Evolutionary conservation across 164 flowering plant genomes (phyloP).

Genomic region (Chimonanthus praecox): DNA sequence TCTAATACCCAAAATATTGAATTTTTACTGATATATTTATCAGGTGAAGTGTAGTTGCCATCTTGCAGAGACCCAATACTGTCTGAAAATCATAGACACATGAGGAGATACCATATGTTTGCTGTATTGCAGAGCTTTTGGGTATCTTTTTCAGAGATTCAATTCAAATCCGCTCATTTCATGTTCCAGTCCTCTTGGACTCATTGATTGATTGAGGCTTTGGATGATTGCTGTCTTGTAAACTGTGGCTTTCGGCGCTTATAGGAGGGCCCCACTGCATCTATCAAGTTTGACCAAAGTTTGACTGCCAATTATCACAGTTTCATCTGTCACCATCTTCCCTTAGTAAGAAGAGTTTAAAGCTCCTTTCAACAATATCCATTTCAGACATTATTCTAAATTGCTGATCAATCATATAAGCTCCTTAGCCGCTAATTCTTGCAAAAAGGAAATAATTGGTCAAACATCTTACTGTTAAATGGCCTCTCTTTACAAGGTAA

Average conservation of each 20-base stretch:
- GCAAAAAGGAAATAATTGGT: not conserved
- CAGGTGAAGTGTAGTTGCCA: too few relatives aligned
- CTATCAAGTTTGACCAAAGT: conserved; percentile 1
- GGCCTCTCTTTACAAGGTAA: not conserved
- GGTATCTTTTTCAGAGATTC: not conserved
- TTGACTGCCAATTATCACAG: not conserved
- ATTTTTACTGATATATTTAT: too few relatives aligned
- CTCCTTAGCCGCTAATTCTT: not conserved
- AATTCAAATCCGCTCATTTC: conserved; percentile 1
- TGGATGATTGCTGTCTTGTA: conserved; percentile 1
- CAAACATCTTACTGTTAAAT: not conserved
- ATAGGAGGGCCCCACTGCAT: not conserved
- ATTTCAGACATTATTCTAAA: not conserved
- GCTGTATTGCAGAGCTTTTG: conserved; percentile 2
- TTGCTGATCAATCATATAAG: not conserved
- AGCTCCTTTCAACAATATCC: conserved; percentile 1
- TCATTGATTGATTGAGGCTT: not conserved
- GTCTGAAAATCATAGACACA: too few relatives aligned
- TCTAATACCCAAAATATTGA: too few relatives aligned
- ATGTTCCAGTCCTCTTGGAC: not conserved
- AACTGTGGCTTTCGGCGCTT: conserved; percentile 1
- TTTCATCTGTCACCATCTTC: not conserved
- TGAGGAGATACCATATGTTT: not conserved
- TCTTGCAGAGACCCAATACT: too few relatives aligned
- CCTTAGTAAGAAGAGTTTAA: not conserved